These are phyloP conservation scores for Balamuthia mandrillaris DNA, from an alignment of 208 protist species.

Conservation along the genomic window DNA sequence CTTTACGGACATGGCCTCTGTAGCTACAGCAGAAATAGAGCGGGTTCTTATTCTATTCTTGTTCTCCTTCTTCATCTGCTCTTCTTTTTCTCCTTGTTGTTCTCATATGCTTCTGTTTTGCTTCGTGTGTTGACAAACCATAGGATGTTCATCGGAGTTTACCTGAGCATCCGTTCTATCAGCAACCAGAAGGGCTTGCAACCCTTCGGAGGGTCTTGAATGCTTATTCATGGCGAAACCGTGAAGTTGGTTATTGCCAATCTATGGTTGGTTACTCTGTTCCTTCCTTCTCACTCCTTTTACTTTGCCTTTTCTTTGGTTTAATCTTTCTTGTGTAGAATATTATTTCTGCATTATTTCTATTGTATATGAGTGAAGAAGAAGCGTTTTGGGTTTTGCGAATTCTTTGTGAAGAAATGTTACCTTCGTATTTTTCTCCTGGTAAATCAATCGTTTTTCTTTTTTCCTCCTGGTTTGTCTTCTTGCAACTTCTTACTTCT, in stretches of 20 bases:
- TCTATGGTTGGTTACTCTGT: conserved; percentile 42
- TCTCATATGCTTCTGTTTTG: not conserved
- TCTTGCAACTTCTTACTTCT: not conserved
- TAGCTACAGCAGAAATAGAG: conserved; percentile 13
- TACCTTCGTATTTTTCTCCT: conserved; percentile 35
- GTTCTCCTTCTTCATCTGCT: not conserved
- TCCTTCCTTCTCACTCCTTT: not conserved
- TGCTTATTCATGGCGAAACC: conserved; percentile 66
- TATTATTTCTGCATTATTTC: conserved; percentile 59
- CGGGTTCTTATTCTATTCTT: not conserved
- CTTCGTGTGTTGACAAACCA: not conserved
- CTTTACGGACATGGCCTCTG: not conserved
- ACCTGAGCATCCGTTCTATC: conserved; percentile 56
- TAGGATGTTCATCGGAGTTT: conserved; percentile 64
- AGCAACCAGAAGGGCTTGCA: not conserved
- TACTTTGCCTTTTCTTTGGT: not conserved
- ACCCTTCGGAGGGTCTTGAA: conserved; percentile 53
- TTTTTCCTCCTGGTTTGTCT: not conserved
- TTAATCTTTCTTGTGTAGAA: conserved; percentile 19
- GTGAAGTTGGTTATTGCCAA: conserved; percentile 66
- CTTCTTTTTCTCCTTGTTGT: not conserved
- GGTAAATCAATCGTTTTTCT: not conserved
- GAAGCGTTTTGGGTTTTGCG: conserved; percentile 70
- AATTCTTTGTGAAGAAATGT: conserved; percentile 60
- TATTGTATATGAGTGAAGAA: conserved; percentile 62